Evolutionary conservation across 2,329 filamentous ascomycete species (phyloP), one percentile per base, ranked within the genome.

Genomic region (Drechslerella coelobrocha): DNA sequence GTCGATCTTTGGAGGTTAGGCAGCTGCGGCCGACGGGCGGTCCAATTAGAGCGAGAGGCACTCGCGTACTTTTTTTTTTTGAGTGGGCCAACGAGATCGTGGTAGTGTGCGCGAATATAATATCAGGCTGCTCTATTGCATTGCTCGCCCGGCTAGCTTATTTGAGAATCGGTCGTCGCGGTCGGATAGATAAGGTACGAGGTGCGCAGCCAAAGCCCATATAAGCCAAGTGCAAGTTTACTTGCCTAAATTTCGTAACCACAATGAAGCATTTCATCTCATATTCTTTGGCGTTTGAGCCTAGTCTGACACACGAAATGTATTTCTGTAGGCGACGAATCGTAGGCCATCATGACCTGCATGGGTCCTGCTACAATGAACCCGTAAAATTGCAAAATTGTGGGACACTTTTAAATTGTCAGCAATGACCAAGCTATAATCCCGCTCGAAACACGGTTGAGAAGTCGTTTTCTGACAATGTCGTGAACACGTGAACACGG

Each of bases 1-100:
- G 56, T 61, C 56, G 56, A 61, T 61, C 56, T 21, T 41, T 51
- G 27, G 9, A 54, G 17, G 19, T 37, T 52, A 61, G 56, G 56
- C 55, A 60, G 17, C 47, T 61, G 29, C 39, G 26, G 45, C 31
- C 23, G 45, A 9, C 29, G 23, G 3, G 19, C 21, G 41, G 6
- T 31, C 56, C 56, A 61, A 61, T 61, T 34, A 51, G 41, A 61
- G 5, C 14, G 12, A 31, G 23, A 43, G 21, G 23, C 50, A 14
- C 17, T n/a, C n/a, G n/a, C n/a, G n/a, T n/a, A n/a, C n/a, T n/a
- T n/a, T n/a, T n/a, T n/a, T 31, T 31, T 26, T 19, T 47, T 23
- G 43, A 50, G 55, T 59, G 54, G 54, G 54, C 10, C 26, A 50
- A 31, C 41, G n/a, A 14, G 12, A 39, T 39, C 34, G 12, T n/a